Evolutionary conservation across 495 filamentous ascomycete species (phyloP), one percentile per base, ranked within the genome.

Genomic region (Trypethelium eluteriae): DNA sequence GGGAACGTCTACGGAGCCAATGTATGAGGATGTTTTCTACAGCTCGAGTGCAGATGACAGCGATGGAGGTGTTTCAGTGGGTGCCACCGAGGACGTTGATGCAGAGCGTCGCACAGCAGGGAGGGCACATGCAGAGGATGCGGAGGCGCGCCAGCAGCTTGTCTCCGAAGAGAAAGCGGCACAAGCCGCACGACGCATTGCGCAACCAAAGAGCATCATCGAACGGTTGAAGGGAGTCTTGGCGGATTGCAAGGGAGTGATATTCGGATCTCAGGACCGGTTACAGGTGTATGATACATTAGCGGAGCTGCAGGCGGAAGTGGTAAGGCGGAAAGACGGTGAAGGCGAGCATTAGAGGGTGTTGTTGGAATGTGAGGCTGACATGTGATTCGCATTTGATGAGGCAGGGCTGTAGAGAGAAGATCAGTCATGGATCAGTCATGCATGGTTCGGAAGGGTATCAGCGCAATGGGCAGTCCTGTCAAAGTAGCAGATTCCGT

Each of bases 241-340:
- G 10, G 46, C 65, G 12, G 71, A 72, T 62, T 69, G 69, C 36
- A 67, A 50, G 44, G 66, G 70, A 38, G 46, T 74, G 66, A 64
- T 75, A 50, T 62, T 78, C 41, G 71, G 73, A 1, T 38, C 63
- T 7, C 69, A 72, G 49, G 74, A 78, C 59, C 74, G 74, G 68
- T 39, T 74, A 59, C 72, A 75, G 66, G 53, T 74, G 64, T 74
- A 78, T 62, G 76, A 78, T 63, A 59, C 53, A 35, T 36, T 59
- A 14, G 53, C 32, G 25, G 53, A 59, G 2, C 65, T 74, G 36
- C 53, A 76, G 56, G 74, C 74, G 63, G 72, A 76, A 39, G 38
- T 76, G 11, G 69, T 72, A 67, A 67, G 59, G 39, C 68, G 69
- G 47, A 72, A 70, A 47, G 70, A 74, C 67, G 74, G 71, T n/a